Percentiles rank a stretch among this genome's conserved stretches.
Conservation (phyloP, 2,329 filamentous ascomycete species). For the Monosporascus ibericus region DNA sequence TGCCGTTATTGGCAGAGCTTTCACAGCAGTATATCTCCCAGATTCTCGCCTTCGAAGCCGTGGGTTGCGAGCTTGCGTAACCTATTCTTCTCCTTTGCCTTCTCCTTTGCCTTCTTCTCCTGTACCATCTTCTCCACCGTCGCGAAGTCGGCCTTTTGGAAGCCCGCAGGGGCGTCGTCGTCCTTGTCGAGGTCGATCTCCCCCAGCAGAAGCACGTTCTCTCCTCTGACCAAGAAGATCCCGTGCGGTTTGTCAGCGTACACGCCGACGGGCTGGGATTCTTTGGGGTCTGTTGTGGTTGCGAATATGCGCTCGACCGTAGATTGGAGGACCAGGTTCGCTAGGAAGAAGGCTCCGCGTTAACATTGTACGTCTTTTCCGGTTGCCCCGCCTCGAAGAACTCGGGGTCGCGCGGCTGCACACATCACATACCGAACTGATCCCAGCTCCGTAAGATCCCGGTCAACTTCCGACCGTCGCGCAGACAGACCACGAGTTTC, state of each 20-base stretch:
- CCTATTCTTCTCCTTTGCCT: slow-evolving; percentile 66
- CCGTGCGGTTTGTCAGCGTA: slow-evolving; percentile 84
- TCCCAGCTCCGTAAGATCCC: slow-evolving; percentile 94
- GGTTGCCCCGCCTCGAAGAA: too few species aligned
- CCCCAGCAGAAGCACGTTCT: slow-evolving; percentile 92
- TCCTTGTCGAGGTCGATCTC: slow-evolving; percentile 97
- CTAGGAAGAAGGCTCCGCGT: slow-evolving; percentile 37
- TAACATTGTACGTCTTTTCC: slow-evolving; percentile 1
- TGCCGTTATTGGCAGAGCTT: slow-evolving; percentile 32
- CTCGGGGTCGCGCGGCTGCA: too few species aligned
- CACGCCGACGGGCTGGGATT: slow-evolving; percentile 39
- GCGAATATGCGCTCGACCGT: slow-evolving; percentile 82
- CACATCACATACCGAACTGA: slow-evolving; percentile 71
- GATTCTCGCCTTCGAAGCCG: slow-evolving; percentile 83
- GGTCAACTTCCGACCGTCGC: slow-evolving; percentile 90
- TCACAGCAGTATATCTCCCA: slow-evolving; percentile 63
- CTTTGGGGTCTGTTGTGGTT: slow-evolving; percentile 26
- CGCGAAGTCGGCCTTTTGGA: slow-evolving; percentile 58
- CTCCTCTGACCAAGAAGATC: slow-evolving; percentile 86
- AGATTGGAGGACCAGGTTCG: slow-evolving; percentile 90
- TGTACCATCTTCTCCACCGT: slow-evolving; percentile 69
- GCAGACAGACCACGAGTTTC: slow-evolving; percentile 86
- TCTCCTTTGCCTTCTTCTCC: slow-evolving; percentile 62
- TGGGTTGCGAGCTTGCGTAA: slow-evolving; percentile 66
- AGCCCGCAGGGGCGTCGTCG: slow-evolving; percentile 72